A percentile compares a stretch with the other conserved stretches of the same genome.
Conservation (phyloP, 805 yeast species). For the Yamadazyma akitaensis region DNA sequence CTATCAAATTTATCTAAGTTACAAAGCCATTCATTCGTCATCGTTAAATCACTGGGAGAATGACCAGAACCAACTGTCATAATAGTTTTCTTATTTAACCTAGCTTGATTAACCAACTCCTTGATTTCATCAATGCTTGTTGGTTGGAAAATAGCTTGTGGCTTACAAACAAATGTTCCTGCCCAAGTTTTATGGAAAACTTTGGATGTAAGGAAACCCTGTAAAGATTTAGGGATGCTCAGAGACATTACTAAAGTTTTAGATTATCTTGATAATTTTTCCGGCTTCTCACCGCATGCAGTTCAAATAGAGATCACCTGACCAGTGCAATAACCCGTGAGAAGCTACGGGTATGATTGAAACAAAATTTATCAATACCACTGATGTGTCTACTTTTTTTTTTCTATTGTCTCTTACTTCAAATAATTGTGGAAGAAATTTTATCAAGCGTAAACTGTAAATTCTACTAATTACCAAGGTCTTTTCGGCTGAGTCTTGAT, state of each 20-base stretch:
- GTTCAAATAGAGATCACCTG: too few relatives aligned
- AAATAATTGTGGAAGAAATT: too few relatives aligned
- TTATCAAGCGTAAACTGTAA: too few relatives aligned
- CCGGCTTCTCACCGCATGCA: background rate
- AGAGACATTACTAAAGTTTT: background rate
- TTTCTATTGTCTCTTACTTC: too few relatives aligned
- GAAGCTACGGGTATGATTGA: too few relatives aligned
- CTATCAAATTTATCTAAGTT: conserved; percentile 72
- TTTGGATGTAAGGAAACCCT: conserved; percentile 38
- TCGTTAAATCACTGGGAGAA: conserved; percentile 88
- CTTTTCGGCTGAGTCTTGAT: too few relatives aligned
- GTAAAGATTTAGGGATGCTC: conserved; percentile 29
- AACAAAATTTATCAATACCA: too few relatives aligned
- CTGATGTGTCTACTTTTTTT: too few relatives aligned
- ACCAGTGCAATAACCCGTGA: too few relatives aligned
- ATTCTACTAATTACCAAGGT: too few relatives aligned
- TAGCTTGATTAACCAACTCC: conserved; percentile 65
- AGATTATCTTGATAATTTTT: background rate
- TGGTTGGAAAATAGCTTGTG: conserved; percentile 81
- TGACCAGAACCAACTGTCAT: conserved; percentile 92
- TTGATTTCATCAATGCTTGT: conserved; percentile 61
- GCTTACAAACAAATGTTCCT: conserved; percentile 74
- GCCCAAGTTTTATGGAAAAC: conserved; percentile 80
- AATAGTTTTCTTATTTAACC: conserved; percentile 55
- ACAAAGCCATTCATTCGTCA: conserved; percentile 85